Percentiles rank a stretch among this genome's conserved stretches.
phyloP scores from a whole-genome alignment of 1,284 basidiomycete species.

The Ceratobasidium sp. region DNA sequence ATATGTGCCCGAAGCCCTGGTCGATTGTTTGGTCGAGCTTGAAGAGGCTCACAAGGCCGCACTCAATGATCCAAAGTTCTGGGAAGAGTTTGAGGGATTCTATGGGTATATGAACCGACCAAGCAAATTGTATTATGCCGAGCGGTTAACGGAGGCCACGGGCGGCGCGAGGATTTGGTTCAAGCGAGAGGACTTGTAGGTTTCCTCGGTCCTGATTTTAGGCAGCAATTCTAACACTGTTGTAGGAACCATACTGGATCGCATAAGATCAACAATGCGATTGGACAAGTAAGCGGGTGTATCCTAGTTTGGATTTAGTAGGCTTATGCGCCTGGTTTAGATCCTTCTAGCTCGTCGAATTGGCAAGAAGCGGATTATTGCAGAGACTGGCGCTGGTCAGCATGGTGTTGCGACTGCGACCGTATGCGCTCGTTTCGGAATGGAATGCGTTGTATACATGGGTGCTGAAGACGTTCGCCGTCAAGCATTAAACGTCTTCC shows the following conservation, averaged over 20 bases:
- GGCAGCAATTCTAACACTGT: constrained; percentile 32
- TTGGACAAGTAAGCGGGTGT: constrained; percentile 72
- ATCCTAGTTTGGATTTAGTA: constrained; percentile 8
- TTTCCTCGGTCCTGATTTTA: constrained; percentile 41
- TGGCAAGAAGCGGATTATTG: constrained; percentile 97
- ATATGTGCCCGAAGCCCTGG: constrained; percentile 94
- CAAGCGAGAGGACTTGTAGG: constrained; percentile 93
- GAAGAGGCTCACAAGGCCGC: constrained; percentile 91
- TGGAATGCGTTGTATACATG: constrained; percentile 98
- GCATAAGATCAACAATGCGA: constrained; percentile 96
- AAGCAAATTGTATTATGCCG: constrained; percentile 74
- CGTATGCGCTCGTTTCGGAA: constrained; percentile 94
- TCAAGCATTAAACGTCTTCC: constrained; percentile 96
- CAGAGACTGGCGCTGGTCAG: constrained; percentile 98
- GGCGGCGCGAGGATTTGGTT: constrained; percentile 97
- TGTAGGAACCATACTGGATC: constrained; percentile 92
- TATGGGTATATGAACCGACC: constrained; percentile 91
- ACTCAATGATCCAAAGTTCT: constrained; percentile 87
- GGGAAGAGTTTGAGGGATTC: constrained; percentile 88
- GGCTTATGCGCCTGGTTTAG: constrained; percentile 51
- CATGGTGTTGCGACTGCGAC: constrained; percentile 99
- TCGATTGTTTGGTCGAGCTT: constrained; percentile 89
- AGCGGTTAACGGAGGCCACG: constrained; percentile 75
- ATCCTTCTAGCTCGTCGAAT: constrained; percentile 91
- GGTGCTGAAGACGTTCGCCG: constrained; percentile 97